phyloP scores from a whole-genome alignment of 2,329 filamentous ascomycete genomes.

The Beauveria rudraprayagi region DNA sequence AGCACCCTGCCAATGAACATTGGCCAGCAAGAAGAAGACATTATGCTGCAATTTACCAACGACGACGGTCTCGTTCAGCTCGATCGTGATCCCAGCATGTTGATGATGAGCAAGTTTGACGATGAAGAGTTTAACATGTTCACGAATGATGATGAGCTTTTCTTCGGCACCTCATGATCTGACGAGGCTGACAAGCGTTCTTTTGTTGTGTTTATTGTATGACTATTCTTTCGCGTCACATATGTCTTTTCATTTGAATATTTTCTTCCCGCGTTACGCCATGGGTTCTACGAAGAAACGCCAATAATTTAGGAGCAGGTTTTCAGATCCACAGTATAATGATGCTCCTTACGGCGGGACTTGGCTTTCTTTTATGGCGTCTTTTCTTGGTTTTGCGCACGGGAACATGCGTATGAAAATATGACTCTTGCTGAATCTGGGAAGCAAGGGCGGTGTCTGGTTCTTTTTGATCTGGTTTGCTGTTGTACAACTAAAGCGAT shows the following conservation, averaged over 20 bases:
- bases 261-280: not conserved
- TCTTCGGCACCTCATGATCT: conserved; percentile 35
- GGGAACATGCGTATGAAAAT: not conserved
- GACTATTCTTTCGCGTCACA: conserved; percentile 11
- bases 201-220: conserved; percentile 13
- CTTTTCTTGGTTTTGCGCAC: not conserved
- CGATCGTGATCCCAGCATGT: conserved; percentile 38
- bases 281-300: not conserved
- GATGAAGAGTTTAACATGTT: conserved; percentile 46
- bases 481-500: conserved; percentile 16
- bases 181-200: conserved; percentile 6
- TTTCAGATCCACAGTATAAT: not conserved
- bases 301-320: conserved; percentile 1
- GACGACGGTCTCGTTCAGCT: conserved; percentile 35
- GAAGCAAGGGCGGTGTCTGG: not conserved
- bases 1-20: conserved; percentile 26
- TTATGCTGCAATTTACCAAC: conserved; percentile 19
- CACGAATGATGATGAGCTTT: conserved; percentile 41
- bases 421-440: conserved; percentile 6
- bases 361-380: not conserved
- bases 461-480: not conserved
- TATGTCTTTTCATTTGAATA: conserved; percentile 6
- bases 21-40: conserved; percentile 28
- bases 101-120: conserved; percentile 46
- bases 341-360: not conserved